These are phyloP conservation scores for Trichoderma endophyticum DNA, from an alignment of 2,329 filamentous ascomycete species.

Conservation along the genomic window DNA sequence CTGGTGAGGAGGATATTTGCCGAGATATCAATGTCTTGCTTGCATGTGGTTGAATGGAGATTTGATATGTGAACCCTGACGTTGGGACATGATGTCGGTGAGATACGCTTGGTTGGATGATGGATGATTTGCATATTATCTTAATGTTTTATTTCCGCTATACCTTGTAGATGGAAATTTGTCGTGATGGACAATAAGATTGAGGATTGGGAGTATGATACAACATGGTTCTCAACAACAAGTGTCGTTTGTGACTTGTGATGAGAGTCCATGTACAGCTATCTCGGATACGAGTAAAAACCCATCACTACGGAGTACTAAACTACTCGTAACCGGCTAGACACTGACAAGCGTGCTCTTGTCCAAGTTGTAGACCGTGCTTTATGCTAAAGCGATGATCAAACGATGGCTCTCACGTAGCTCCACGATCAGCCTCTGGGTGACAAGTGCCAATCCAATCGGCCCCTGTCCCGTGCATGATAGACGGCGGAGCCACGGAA, in stretches of 20 bases:
- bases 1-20: neutral
- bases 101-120: neutral
- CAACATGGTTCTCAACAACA: neutral
- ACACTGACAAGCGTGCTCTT: neutral
- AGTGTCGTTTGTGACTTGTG: neutral
- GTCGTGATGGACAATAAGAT: neutral
- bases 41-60: neutral
- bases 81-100: neutral
- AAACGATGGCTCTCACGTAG: neutral
- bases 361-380: neutral
- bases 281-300: neutral
- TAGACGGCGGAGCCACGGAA: conserved; percentile 1
- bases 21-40: neutral
- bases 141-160: neutral
- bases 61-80: neutral
- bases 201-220: neutral
- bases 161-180: neutral
- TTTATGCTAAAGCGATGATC: conserved; percentile 13
- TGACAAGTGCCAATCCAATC: conserved; percentile 3
- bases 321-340: no score
- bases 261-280: neutral
- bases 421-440: conserved; percentile 6
- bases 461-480: neutral
- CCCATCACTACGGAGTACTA: no score
- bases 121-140: neutral